These are phyloP conservation scores for Botrytis byssoidea DNA, from an alignment of 2,329 filamentous ascomycete genomes.

Conservation along the genomic window DNA sequence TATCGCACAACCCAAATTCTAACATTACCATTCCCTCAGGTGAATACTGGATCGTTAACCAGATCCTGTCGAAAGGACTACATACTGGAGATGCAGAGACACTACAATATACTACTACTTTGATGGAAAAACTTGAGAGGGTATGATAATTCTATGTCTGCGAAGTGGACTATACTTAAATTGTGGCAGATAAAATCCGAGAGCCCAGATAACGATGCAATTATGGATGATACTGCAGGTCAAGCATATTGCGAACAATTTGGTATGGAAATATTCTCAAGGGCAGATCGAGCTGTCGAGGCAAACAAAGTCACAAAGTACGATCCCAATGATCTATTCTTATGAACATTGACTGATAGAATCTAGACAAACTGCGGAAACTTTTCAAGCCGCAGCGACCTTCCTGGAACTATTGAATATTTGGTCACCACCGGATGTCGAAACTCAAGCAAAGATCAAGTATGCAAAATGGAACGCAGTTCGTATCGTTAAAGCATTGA, in stretches of 20 bases:
- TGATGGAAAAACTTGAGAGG: conserved; percentile 91
- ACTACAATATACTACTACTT: conserved; percentile 72
- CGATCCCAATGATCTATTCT: conserved; percentile 44
- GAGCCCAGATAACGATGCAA: conserved; percentile 75
- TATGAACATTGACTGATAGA: background rate
- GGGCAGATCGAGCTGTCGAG: conserved; percentile 77
- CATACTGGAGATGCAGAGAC: conserved; percentile 78
- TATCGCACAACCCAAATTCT: conserved; percentile 1
- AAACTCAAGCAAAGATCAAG: conserved; percentile 83
- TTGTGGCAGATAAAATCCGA: conserved; percentile 62
- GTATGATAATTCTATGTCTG: conserved; percentile 43
- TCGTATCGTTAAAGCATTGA: conserved; percentile 86
- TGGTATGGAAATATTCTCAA: conserved; percentile 79
- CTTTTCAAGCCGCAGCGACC: conserved; percentile 86
- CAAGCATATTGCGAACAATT: conserved; percentile 95
- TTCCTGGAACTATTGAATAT: conserved; percentile 87
- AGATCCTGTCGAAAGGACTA: conserved; percentile 78
- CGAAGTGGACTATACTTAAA: conserved; percentile 15
- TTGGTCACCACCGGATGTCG: conserved; percentile 73
- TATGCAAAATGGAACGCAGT: conserved; percentile 95
- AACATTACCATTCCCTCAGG: conserved; percentile 51
- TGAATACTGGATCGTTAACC: conserved; percentile 89
- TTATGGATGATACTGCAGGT: conserved; percentile 80
- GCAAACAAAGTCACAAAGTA: conserved; percentile 83
- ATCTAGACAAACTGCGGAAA: conserved; percentile 75